These are phyloP conservation scores for Diphasiastrum complanatum DNA, from an alignment of 83 land plant species.

Conservation along the genomic window DNA sequence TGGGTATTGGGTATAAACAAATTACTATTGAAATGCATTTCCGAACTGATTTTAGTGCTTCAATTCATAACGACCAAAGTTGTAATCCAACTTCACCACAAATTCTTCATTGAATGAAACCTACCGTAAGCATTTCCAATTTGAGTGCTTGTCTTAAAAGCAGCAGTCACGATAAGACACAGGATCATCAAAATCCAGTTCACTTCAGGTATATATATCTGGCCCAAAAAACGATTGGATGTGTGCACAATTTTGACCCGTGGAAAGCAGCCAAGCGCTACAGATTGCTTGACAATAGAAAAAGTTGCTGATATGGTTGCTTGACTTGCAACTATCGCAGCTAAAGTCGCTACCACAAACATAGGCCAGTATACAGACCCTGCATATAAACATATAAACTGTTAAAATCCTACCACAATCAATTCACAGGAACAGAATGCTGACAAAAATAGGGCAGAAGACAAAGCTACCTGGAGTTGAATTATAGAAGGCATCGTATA, in stretches of 20 bases:
- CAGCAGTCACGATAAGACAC: slow-evolving; percentile 54
- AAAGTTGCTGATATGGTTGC: slow-evolving; percentile 92
- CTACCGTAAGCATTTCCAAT: slow-evolving; percentile 97
- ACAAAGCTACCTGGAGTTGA: slow-evolving; percentile 16
- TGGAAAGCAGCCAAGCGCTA: slow-evolving; percentile 91
- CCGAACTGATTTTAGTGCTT: not conserved
- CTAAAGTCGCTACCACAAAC: slow-evolving; percentile 65
- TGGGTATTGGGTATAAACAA: not conserved
- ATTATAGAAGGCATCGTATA: slow-evolving; percentile 14
- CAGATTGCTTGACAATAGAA: slow-evolving; percentile 67
- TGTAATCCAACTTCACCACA: slow-evolving; percentile 2
- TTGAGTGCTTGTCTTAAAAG: slow-evolving; percentile 47
- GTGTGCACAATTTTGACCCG: slow-evolving; percentile 86
- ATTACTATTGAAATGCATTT: not conserved
- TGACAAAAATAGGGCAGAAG: not conserved
- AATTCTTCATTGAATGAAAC: slow-evolving; percentile 1
- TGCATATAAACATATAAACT: slow-evolving; percentile 16
- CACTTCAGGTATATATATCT: slow-evolving; percentile 82
- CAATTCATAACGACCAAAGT: not conserved
- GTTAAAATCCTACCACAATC: not conserved
- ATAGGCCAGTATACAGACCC: slow-evolving; percentile 83
- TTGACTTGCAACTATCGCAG: slow-evolving; percentile 89
- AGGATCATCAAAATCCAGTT: slow-evolving; percentile 87
- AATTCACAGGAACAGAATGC: not conserved
- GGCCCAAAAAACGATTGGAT: slow-evolving; percentile 65